Percentiles rank a stretch among this genome's conserved stretches.
These are phyloP conservation scores for Dicorynia guianensis DNA, from an alignment of 306 rosid genomes.

Conservation along the genomic window DNA sequence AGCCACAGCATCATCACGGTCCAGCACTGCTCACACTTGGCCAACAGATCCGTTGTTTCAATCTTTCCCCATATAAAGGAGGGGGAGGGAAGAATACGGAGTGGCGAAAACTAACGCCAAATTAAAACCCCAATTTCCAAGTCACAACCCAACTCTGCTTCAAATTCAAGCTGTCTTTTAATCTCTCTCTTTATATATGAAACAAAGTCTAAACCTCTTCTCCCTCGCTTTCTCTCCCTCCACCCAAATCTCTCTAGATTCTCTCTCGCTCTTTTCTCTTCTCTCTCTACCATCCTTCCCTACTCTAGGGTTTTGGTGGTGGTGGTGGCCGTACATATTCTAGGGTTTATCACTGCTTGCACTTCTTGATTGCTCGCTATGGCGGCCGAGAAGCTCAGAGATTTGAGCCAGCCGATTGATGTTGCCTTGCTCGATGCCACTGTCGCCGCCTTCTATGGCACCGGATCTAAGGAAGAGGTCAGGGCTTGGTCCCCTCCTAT, in stretches of 20 bases:
- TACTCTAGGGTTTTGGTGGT: slow-evolving; percentile 44
- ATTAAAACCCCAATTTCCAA: too few relatives aligned
- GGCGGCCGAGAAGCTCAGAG: slow-evolving; percentile 98
- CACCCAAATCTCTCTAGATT: slow-evolving; percentile 8
- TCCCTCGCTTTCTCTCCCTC: slow-evolving; percentile 39
- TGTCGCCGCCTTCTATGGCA: slow-evolving; percentile 97
- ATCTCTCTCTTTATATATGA: slow-evolving; percentile 28
- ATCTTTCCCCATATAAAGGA: too few relatives aligned
- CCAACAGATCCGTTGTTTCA: too few relatives aligned
- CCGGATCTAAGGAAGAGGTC: slow-evolving; percentile 99
- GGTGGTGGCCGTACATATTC: slow-evolving; percentile 8
- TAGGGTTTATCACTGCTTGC: slow-evolving; percentile 59
- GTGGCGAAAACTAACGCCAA: too few relatives aligned
- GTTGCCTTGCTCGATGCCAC: slow-evolving; percentile 92
- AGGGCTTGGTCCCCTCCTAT: slow-evolving; percentile 13
- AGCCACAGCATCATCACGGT: too few relatives aligned
- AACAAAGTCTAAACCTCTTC: slow-evolving; percentile 19
- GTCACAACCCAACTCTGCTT: slow-evolving; percentile 61
- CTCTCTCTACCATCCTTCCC: too few relatives aligned
- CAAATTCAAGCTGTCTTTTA: slow-evolving; percentile 84
- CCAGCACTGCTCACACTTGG: too few relatives aligned
- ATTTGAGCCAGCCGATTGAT: slow-evolving; percentile 92
- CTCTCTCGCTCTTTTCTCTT: slow-evolving; percentile 4
- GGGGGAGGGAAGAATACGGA: too few relatives aligned
- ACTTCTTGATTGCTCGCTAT: slow-evolving; percentile 44